Conservation (phyloP, 2,329 filamentous ascomycete species). For the Pestalotiopsis sp. region DNA sequence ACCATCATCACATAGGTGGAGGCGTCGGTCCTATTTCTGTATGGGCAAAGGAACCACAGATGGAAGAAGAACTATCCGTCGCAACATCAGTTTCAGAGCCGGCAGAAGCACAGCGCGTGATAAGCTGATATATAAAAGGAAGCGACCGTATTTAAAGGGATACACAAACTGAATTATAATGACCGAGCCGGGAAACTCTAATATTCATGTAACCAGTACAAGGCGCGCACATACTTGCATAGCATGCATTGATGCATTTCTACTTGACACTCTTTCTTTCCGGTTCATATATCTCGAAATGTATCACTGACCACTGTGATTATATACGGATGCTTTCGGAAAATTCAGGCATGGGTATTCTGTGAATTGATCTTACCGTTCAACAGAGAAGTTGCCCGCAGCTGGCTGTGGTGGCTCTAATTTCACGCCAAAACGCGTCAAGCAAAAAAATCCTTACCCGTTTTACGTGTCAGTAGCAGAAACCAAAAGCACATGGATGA, state of each 20-base stretch:
- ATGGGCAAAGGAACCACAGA: constrained; percentile 2
- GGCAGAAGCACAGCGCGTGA: background rate
- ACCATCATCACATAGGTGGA: background rate
- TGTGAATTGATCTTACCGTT: no score
- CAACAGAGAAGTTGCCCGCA: background rate
- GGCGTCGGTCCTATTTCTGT: background rate
- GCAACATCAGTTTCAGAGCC: background rate
- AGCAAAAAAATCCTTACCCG: background rate
- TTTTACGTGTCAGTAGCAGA: background rate
- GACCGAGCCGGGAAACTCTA: no score
- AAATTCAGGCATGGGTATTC: no score
- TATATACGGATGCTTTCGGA: no score
- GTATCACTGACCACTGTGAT: no score
- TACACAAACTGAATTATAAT: background rate
- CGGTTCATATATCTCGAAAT: no score
- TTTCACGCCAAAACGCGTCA: background rate
- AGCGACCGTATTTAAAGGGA: background rate
- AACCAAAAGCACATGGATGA: background rate
- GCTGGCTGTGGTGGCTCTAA: background rate
- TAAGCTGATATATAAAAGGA: background rate
- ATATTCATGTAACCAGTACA: background rate
- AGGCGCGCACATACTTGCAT: background rate
- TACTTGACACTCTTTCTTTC: background rate
- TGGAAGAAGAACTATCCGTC: background rate
- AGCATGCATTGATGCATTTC: background rate